Conservation (phyloP, 768 basidiomycete species). For the Suillus subalutaceus region DNA sequence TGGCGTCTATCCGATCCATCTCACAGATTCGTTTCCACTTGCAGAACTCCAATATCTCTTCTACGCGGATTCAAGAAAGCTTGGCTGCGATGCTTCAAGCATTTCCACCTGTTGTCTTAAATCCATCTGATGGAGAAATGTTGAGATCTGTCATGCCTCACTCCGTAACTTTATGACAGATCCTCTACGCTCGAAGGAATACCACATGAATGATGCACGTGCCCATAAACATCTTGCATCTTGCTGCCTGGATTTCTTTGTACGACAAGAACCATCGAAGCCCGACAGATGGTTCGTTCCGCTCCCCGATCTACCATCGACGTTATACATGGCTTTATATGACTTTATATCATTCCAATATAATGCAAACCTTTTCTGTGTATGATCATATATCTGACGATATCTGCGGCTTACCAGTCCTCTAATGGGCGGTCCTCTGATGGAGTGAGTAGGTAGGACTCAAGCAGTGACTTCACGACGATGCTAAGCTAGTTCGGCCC, state of each 20-base stretch:
- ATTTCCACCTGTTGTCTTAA: not conserved
- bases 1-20: not conserved
- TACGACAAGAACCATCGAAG: not conserved
- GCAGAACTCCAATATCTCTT: not conserved
- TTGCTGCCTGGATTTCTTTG: not conserved
- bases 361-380: no score
- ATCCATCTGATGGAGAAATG: not conserved
- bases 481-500: not conserved
- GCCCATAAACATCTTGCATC: not conserved
- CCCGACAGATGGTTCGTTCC: not conserved
- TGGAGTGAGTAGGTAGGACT: not conserved
- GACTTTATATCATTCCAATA: no score
- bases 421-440: no score
- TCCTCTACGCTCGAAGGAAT: not conserved
- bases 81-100: not conserved
- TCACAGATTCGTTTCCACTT: not conserved
- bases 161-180: not conserved
- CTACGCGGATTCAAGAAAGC: not conserved
- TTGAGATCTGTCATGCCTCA: not conserved
- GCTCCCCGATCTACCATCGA: not conserved
- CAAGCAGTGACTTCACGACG: not conserved
- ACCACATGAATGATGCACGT: not conserved
- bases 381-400: no score
- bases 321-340: no score
- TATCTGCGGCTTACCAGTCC: no score